Evolutionary conservation across 441 rosid species (phyloP).

Genomic region (Gossypium laxum): DNA sequence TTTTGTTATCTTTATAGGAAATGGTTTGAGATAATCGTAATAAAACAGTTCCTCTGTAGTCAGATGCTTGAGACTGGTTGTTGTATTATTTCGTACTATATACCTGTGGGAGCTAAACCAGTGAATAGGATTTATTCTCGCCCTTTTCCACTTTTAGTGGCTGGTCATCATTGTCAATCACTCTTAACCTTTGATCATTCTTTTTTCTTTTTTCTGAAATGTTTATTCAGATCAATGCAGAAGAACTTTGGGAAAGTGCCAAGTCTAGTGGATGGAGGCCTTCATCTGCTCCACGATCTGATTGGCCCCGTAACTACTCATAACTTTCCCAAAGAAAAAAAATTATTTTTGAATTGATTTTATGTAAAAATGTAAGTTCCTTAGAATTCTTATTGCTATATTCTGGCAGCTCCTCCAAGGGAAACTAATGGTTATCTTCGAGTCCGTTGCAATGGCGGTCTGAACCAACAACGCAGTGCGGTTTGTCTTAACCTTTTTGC

Average conservation of each 20-base stretch:
- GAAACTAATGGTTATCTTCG: constrained; percentile 84
- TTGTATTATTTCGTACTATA: neutral
- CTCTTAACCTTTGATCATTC: constrained; percentile 14
- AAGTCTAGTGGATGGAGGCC: constrained; percentile 84
- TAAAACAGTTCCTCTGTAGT: neutral
- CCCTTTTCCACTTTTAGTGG: neutral
- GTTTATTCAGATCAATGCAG: constrained; percentile 50
- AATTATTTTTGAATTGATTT: constrained; percentile 9
- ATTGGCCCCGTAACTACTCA: constrained; percentile 34
- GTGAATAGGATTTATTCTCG: neutral
- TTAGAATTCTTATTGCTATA: neutral
- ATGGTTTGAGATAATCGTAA: neutral
- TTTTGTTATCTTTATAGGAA: neutral
- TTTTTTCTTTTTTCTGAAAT: constrained; percentile 5
- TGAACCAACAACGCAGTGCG: constrained; percentile 96
- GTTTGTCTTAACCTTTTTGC: constrained; percentile 34
- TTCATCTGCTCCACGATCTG: constrained; percentile 87
- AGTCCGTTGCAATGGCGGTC: constrained; percentile 93
- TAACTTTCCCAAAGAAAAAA: constrained; percentile 19
- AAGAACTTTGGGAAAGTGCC: constrained; percentile 85
- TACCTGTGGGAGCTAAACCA: neutral
- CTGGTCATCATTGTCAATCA: constrained; percentile 3
- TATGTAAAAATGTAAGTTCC: neutral
- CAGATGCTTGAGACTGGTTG: neutral
- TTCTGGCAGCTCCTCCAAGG: constrained; percentile 62